Base-by-base conservation (phyloP, 2,329 filamentous ascomycete species). In the Aureobasidium sp. region DNA sequence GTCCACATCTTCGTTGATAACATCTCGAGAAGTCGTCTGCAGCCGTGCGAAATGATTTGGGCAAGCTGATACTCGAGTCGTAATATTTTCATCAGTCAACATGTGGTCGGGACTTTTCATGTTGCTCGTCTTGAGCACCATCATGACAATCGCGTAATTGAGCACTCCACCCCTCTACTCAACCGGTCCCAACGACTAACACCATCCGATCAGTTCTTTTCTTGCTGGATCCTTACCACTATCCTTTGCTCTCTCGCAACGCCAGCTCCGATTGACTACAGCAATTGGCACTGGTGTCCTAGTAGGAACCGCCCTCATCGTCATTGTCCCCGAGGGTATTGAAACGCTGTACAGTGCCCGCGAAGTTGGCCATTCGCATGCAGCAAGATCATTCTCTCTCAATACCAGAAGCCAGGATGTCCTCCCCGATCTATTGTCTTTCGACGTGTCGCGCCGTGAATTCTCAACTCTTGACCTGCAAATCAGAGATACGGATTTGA, bases 241-340 rank as follows among this genome's bases (percentile, higher is more conserved):
- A 56, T 92, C 91, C 63, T 90, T 99, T 80, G 85, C 87, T 63
- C 83, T 99, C 29, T 93, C 92, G 34, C 86, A 89, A 64, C 90
- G 91, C 47, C 91, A 96, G 74, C 79, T 97, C 63, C 88, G 93
- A 71, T 79, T 96, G 55, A 89, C 97, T 72, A 95, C 93, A 26
- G 92, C 92, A 63, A 84, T 97, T 72, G 94, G 94, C 59, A 91
- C 96, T 74, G 94, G 94, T 48, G 89, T 99, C 57, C 81, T 99
- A 9, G 92, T 99, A 17, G 94, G 94, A 39, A 97, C 94, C 32
- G 93, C 93, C 1, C 82, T 99, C 66, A 93, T 97, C 66, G 92
- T 99, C 36, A 97, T 99, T 71, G 96, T 99, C 70, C 94, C 94
- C 0, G 94, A 99, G 75, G 94, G 94, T 41, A 87, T 97, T 64